Conservation (phyloP, 2,329 filamentous ascomycete genomes). For the Diaporthe sp. region DNA sequence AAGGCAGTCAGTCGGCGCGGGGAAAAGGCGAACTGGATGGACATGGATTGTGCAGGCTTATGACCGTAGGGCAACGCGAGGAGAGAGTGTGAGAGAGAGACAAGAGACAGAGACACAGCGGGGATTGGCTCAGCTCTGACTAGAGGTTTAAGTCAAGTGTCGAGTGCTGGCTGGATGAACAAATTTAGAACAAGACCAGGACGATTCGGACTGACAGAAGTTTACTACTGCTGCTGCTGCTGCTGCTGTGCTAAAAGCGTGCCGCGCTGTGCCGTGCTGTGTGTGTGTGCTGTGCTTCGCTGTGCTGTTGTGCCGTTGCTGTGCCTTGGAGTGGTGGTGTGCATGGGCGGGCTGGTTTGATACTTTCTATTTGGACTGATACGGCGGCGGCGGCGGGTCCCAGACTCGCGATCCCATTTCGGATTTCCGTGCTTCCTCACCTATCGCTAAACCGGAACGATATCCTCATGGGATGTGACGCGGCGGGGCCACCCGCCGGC, state of each 20-base stretch:
- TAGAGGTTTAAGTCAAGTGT: too few relatives aligned
- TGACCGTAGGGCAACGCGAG: not conserved
- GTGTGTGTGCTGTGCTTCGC: not conserved
- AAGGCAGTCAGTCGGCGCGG: constrained; percentile 21
- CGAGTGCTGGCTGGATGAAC: not conserved
- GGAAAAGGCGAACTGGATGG: constrained; percentile 4
- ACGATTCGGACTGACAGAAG: not conserved
- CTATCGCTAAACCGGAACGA: constrained; percentile 22
- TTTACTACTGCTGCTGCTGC: too few relatives aligned
- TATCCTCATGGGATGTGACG: constrained; percentile 26
- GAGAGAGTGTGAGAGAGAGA: too few relatives aligned
- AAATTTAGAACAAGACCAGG: not conserved
- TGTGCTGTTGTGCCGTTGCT: not conserved
- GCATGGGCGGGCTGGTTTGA: constrained; percentile 5
- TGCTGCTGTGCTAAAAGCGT: not conserved
- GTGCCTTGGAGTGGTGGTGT: not conserved
- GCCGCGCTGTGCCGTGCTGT: not conserved
- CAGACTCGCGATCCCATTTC: not conserved
- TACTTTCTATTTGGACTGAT: constrained; percentile 24
- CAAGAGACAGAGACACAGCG: too few relatives aligned
- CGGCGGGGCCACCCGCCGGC: constrained; percentile 10
- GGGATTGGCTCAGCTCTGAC: not conserved
- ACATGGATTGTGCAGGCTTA: not conserved
- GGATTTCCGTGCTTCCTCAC: constrained; percentile 15
- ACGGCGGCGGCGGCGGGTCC: constrained; percentile 20